Evolutionary conservation across 2,329 filamentous ascomycete species (phyloP), one percentile per base, ranked within the genome.

Genomic region (Arthrinium puccinioides): DNA sequence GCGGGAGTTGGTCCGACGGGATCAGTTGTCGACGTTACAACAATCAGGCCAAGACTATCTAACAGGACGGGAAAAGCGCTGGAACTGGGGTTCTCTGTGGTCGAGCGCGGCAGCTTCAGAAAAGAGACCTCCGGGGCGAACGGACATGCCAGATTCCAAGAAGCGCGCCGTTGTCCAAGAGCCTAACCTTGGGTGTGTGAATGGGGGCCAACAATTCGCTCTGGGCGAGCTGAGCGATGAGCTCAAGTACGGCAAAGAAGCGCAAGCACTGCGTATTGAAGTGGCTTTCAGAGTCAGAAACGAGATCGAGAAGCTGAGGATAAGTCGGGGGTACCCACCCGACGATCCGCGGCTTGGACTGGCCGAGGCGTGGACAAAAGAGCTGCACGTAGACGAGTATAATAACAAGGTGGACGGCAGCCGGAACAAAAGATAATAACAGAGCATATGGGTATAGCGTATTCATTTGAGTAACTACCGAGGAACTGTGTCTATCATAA

Each of bases 261-360:
- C 87, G 1, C 72, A 84, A 37, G 72, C 79, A 47, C 65, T 94
- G 44, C 71, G 92, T 41, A 79, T 84, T 37, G 87, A 95, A 59
- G 87, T 90, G 33, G 87, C 90, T 2, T 71, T 72, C 57, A 74
- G 82, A 41, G 77, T 97, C 23, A 73, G 92, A 33, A 73, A 84
- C 38, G 84, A 94, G 56, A 82, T 98, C 3, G 62, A 90, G 36
- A 86, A 87, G 51, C 71, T 97, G 16, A 74, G 90, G 44, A 70
- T 76, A 45, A 72, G 72, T 30, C 65, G 84, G 40, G 89, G 88
- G 1, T 77, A 84, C 44, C 75, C 84, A 1, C 87, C 94, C 42
- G 83, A 94, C 48, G 86, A 94, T 49, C 80, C 84, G 0, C 81
- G 84, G 47, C 74, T 80, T 32, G 83, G 79, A 8, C 62, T 89